Base-by-base conservation (phyloP, 352 stramenopile species). In the Lagenidium giganteum region DNA sequence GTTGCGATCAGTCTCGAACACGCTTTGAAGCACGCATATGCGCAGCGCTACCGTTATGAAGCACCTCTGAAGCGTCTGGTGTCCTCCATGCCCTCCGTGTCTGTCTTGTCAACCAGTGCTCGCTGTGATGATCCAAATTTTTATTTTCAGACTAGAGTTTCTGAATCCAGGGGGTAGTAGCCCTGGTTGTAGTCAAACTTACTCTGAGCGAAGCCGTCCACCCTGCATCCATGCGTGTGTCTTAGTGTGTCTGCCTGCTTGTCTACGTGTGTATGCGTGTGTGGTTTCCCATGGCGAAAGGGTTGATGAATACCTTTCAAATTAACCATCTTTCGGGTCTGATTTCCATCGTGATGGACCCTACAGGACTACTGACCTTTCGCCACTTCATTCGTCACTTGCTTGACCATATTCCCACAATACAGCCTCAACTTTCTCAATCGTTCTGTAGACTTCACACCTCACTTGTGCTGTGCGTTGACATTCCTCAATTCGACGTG, bases 121-220 rank as follows among this genome's bases (percentile, higher is more conserved):
- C n/a, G 74, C 76, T 64, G 67, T 89, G 79, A 92, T 70, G 79
- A 92, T 75, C 61, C 47, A 67, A 57, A 43, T 62, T 66, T 86
- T 76, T 66, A 81, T 76, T 89, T 88, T 92, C 79, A 92, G 76
- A 92, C 77, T 92, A 92, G 76, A 92, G 79, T 92, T 92, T 89
- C 79, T 89, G 76, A 92, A 85, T 70, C 68, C 64, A 60, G 64
- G 78, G 67, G 74, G 76, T 92, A 89, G 79, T 92, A 92, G 79
- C 76, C 76, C 51, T 69, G 60, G 73, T 74, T 89, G 76, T 66
- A 73, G 77, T 89, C 61, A 70, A 57, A 32, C 49, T 70, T 67
- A 70, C 61, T 86, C 76, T 27, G 76, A 88, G 76, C 73, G 42
- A 51, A 46, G 40, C 38, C n/a, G n/a, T n/a, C n/a, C n/a, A n/a